Conservation (phyloP, 2,329 filamentous ascomycete species). For the Juglanconis sp. region DNA sequence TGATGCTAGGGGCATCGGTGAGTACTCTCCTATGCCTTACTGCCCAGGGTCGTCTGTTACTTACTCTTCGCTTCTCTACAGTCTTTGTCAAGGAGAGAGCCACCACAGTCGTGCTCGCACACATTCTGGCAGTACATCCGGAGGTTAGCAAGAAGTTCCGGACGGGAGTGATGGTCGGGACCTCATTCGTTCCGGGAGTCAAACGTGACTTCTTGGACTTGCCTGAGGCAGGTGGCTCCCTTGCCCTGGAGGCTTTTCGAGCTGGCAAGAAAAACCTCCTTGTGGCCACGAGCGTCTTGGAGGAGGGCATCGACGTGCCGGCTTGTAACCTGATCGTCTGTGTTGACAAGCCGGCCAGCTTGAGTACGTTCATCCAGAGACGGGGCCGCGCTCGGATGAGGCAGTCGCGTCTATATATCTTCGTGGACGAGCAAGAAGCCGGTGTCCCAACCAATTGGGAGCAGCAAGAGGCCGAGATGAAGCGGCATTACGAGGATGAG, state of each 20-base stretch:
- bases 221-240: slow-evolving; percentile 29
- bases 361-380: slow-evolving; percentile 58
- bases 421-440: slow-evolving; percentile 33
- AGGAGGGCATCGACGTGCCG: slow-evolving; percentile 67
- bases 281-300: slow-evolving; percentile 61
- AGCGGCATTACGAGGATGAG: slow-evolving; percentile 63
- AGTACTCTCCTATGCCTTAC: background rate
- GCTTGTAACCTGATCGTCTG: slow-evolving; percentile 61
- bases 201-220: slow-evolving; percentile 38
- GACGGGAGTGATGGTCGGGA: slow-evolving; percentile 55
- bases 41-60: background rate
- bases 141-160: slow-evolving; percentile 41
- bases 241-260: slow-evolving; percentile 50
- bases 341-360: slow-evolving; percentile 46
- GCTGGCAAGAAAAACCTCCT: slow-evolving; percentile 54
- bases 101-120: slow-evolving; percentile 57
- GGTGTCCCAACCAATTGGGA: slow-evolving; percentile 52
- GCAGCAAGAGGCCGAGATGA: slow-evolving; percentile 70
- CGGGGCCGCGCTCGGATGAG: slow-evolving; percentile 51
- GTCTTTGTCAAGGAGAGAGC: slow-evolving; percentile 61
- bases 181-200: slow-evolving; percentile 35
- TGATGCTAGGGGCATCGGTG: slow-evolving; percentile 54
- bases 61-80: background rate
- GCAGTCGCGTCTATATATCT: slow-evolving; percentile 47
- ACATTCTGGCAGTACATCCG: slow-evolving; percentile 55